Conservation (phyloP, 2,329 filamentous ascomycete species). For the Tympanopsis confertula region DNA sequence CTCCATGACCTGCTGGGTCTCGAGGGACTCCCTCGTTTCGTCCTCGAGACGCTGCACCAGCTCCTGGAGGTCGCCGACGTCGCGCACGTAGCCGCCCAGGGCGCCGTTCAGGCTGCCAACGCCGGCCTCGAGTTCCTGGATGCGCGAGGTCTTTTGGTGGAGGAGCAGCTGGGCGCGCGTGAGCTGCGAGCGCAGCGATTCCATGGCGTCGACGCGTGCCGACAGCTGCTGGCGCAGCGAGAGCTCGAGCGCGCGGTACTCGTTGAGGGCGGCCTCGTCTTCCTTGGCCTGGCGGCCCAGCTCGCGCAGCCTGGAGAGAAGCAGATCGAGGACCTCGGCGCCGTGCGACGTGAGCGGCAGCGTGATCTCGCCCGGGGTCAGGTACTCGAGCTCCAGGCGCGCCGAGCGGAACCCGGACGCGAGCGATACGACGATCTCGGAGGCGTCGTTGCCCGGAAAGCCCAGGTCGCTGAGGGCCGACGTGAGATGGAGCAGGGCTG, state of each 20-base stretch:
- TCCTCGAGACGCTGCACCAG: slow-evolving; percentile 36
- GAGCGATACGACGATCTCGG: slow-evolving; percentile 36
- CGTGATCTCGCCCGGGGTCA: slow-evolving; percentile 44
- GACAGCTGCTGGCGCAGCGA: slow-evolving; percentile 44
- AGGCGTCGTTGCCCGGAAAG: slow-evolving; percentile 33
- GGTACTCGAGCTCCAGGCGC: slow-evolving; percentile 49
- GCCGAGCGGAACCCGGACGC: slow-evolving; percentile 38
- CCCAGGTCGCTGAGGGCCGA: slow-evolving; percentile 34
- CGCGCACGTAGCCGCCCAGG: slow-evolving; percentile 37
- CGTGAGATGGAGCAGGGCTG: slow-evolving; percentile 30
- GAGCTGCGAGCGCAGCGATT: slow-evolving; percentile 30
- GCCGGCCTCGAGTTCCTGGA: slow-evolving; percentile 34
- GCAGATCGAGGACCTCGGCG: slow-evolving; percentile 40
- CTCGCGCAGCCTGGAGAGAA: slow-evolving; percentile 35
- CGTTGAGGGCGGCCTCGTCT: slow-evolving; percentile 41
- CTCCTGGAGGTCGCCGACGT: slow-evolving; percentile 39
- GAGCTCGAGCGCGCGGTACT: slow-evolving; percentile 44
- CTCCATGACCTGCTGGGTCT: too few species aligned
- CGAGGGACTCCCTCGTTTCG: slow-evolving; percentile 13
- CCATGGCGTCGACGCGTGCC: slow-evolving; percentile 37
- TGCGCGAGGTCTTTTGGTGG: slow-evolving; percentile 21
- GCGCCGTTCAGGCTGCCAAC: slow-evolving; percentile 38
- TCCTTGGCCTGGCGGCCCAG: slow-evolving; percentile 33
- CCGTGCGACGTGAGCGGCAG: slow-evolving; percentile 39
- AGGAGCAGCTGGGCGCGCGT: slow-evolving; percentile 17